Evolutionary conservation across 148 eudicot species (phyloP).

Genomic region (Camellia granthamiana): DNA sequence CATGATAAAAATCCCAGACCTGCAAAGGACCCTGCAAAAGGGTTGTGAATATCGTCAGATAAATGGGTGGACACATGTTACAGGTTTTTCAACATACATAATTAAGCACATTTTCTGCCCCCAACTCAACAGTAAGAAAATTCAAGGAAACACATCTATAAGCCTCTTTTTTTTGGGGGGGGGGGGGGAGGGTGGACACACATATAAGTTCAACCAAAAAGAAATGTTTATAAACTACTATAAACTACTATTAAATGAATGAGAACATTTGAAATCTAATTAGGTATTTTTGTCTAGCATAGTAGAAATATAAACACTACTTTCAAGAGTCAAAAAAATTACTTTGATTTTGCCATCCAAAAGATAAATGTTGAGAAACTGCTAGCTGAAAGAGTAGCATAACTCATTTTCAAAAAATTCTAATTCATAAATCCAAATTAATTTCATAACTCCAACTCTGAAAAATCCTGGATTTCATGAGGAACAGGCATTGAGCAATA

Average conservation of each 20-base stretch:
- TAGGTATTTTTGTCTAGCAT: not conserved
- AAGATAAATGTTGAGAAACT: not conserved
- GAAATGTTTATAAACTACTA: no score
- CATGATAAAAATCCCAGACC: slow-evolving; percentile 79
- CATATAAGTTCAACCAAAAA: not conserved
- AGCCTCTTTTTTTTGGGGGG: not conserved
- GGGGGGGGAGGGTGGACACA: no score
- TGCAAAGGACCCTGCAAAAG: slow-evolving; percentile 82
- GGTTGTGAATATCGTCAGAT: slow-evolving; percentile 5
- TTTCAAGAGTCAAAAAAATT: not conserved
- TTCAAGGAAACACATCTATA: not conserved
- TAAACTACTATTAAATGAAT: not conserved
- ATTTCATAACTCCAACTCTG: not conserved
- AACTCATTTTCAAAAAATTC: not conserved
- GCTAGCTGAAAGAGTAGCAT: not conserved
- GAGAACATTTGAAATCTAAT: not conserved
- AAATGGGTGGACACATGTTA: not conserved
- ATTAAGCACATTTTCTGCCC: not conserved
- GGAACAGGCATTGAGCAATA: not conserved
- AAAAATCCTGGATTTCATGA: not conserved
- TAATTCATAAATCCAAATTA: not conserved
- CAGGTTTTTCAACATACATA: not conserved
- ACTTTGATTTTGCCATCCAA: not conserved
- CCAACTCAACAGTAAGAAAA: not conserved
- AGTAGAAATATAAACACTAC: not conserved